Conservation (phyloP, 495 filamentous ascomycete genomes). For the Aspergillus nidulans region DNA sequence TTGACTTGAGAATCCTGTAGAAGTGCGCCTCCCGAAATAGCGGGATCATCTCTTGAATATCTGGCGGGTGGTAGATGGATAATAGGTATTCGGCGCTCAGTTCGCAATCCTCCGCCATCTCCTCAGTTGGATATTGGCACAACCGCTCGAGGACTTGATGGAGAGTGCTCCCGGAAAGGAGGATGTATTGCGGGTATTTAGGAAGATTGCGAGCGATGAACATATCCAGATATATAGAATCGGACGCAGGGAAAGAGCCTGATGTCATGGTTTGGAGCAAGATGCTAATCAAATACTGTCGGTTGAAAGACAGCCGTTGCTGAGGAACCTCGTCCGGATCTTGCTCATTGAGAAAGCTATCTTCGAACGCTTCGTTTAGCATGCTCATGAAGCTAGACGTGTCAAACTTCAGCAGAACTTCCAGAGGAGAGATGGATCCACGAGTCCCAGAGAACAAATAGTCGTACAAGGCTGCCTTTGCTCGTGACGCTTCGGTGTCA, state of each 20-base stretch:
- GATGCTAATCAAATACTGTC: slow-evolving; percentile 87
- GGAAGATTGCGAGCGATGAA: slow-evolving; percentile 94
- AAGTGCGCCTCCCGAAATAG: slow-evolving; percentile 78
- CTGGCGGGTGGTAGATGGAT: slow-evolving; percentile 86
- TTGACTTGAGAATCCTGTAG: slow-evolving; percentile 88
- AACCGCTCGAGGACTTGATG: slow-evolving; percentile 76
- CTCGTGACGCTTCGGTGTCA: slow-evolving; percentile 62
- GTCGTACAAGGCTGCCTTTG: slow-evolving; percentile 84
- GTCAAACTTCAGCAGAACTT: slow-evolving; percentile 81
- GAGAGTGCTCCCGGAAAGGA: slow-evolving; percentile 79
- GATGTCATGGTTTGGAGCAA: slow-evolving; percentile 82
- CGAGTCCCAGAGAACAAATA: slow-evolving; percentile 86
- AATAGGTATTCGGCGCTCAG: slow-evolving; percentile 92
- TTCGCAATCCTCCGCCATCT: slow-evolving; percentile 90
- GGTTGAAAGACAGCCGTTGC: slow-evolving; percentile 66
- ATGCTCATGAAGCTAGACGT: slow-evolving; percentile 89
- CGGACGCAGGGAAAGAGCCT: slow-evolving; percentile 64
- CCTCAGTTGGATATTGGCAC: slow-evolving; percentile 74
- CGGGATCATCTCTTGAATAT: slow-evolving; percentile 68
- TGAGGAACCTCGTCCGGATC: slow-evolving; percentile 29
- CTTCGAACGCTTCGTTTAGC: slow-evolving; percentile 95
- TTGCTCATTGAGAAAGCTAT: slow-evolving; percentile 79
- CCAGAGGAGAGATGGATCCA: slow-evolving; percentile 76
- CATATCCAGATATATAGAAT: slow-evolving; percentile 95
- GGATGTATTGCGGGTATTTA: slow-evolving; percentile 93